These are phyloP conservation scores for Helotiales sp. DNA, from an alignment of 2,329 filamentous ascomycete genomes.

Conservation along the genomic window DNA sequence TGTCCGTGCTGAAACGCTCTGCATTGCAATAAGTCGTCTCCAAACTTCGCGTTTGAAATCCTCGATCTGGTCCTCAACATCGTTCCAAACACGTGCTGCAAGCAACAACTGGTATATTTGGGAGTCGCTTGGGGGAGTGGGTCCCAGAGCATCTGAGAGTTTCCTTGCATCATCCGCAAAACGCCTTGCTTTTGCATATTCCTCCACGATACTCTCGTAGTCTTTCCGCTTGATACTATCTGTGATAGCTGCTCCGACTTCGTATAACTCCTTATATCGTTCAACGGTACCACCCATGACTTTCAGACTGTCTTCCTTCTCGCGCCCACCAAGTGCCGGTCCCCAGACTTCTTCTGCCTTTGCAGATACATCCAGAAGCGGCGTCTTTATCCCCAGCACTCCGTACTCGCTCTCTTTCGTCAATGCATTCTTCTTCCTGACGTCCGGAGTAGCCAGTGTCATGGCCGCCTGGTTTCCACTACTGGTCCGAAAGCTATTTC, in stretches of 20 bases:
- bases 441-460: slow-evolving; percentile 51
- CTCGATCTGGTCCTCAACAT: slow-evolving; percentile 86
- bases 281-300: slow-evolving; percentile 76
- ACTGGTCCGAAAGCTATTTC: slow-evolving; percentile 47
- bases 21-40: slow-evolving; percentile 75
- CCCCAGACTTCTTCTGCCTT: slow-evolving; percentile 99
- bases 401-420: slow-evolving; percentile 93
- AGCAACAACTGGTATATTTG: slow-evolving; percentile 87
- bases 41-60: slow-evolving; percentile 88
- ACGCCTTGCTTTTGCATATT: slow-evolving; percentile 81
- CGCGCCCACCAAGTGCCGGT: slow-evolving; percentile 85
- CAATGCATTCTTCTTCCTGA: slow-evolving; percentile 83
- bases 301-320: slow-evolving; percentile 88
- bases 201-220: slow-evolving; percentile 84
- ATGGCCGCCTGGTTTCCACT: slow-evolving; percentile 43
- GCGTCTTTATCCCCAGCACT: slow-evolving; percentile 83
- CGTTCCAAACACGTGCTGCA: slow-evolving; percentile 92
- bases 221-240: slow-evolving; percentile 91
- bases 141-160: slow-evolving; percentile 63
- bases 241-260: slow-evolving; percentile 75
- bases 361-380: slow-evolving; percentile 85
- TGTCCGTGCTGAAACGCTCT: slow-evolving; percentile 52
- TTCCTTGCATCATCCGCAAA: slow-evolving; percentile 79
- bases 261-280: slow-evolving; percentile 80
- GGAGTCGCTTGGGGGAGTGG: slow-evolving; percentile 70